Percentiles rank a stretch among this genome's conserved stretches.
Conservation (phyloP, 306 rosid genomes). For the Lupinus albus region DNA sequence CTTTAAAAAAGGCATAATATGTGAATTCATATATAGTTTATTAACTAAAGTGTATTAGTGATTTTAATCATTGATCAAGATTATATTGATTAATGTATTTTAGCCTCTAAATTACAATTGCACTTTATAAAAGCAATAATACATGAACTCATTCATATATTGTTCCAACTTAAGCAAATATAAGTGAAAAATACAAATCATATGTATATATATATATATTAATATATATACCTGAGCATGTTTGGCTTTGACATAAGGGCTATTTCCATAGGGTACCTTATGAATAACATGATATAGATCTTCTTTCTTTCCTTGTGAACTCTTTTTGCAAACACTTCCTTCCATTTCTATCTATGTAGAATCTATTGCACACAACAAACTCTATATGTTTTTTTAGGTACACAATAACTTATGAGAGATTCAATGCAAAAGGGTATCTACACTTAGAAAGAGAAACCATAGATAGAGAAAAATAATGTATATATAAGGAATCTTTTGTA, state of each 20-base stretch:
- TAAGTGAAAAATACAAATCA: neutral
- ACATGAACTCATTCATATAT: neutral
- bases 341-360: constrained; percentile 44
- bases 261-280: constrained; percentile 80
- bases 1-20: too few relatives aligned
- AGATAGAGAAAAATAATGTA: constrained; percentile 35
- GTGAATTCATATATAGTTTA: too few relatives aligned
- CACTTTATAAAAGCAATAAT: too few relatives aligned
- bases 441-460: constrained; percentile 11
- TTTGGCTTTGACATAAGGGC: constrained; percentile 87
- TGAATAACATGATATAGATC: constrained; percentile 81
- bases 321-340: constrained; percentile 35
- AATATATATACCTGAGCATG: constrained; percentile 77
- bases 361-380: neutral
- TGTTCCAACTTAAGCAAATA: neutral
- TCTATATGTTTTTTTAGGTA: neutral
- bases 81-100: too few relatives aligned
- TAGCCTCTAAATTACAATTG: too few relatives aligned
- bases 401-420: constrained; percentile 28
- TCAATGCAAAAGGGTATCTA: constrained; percentile 13
- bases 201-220: too few relatives aligned
- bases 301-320: constrained; percentile 54
- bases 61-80: too few relatives aligned
- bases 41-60: too few relatives aligned
- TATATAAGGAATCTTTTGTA: constrained; percentile 35